Evolutionary conservation across 345 rosid species (phyloP).

Genomic region (Eucalyptus tenuipes): DNA sequence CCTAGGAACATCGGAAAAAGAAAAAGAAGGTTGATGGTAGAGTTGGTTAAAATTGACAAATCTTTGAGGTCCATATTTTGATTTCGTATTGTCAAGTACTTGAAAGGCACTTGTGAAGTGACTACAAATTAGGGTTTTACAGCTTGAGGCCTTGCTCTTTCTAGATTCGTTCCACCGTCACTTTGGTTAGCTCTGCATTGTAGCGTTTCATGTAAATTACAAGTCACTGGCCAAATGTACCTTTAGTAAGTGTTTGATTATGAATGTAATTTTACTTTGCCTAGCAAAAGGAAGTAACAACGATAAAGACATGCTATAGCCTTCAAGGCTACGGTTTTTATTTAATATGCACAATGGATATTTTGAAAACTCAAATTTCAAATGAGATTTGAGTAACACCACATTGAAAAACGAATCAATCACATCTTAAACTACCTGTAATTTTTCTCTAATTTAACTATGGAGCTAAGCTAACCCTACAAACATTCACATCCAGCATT

Average conservation of each 20-base stretch:
- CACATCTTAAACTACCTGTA: accelerated
- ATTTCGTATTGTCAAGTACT: too few species aligned
- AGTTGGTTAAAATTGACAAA: background rate
- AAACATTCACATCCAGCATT: too few species aligned
- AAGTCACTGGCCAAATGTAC: background rate
- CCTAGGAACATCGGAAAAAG: background rate
- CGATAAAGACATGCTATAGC: too few species aligned
- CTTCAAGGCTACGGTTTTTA: too few species aligned
- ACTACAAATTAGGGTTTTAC: background rate
- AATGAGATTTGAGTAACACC: too few species aligned
- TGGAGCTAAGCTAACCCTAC: too few species aligned
- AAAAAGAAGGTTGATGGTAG: background rate
- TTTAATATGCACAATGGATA: too few species aligned
- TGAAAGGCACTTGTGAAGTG: background rate
- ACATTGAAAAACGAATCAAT: too few species aligned
- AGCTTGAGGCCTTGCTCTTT: background rate
- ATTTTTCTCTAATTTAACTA: too few species aligned
- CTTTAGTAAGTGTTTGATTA: background rate
- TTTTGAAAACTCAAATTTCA: too few species aligned
- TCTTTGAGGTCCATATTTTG: background rate
- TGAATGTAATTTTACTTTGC: too few species aligned
- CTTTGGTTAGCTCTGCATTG: background rate
- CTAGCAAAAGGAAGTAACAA: too few species aligned
- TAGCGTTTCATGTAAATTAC: background rate
- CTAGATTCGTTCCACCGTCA: background rate